Evolutionary conservation across 2,329 filamentous ascomycete species (phyloP), one percentile per base, ranked within the genome.

Genomic region (Fusarium guadeloupense): DNA sequence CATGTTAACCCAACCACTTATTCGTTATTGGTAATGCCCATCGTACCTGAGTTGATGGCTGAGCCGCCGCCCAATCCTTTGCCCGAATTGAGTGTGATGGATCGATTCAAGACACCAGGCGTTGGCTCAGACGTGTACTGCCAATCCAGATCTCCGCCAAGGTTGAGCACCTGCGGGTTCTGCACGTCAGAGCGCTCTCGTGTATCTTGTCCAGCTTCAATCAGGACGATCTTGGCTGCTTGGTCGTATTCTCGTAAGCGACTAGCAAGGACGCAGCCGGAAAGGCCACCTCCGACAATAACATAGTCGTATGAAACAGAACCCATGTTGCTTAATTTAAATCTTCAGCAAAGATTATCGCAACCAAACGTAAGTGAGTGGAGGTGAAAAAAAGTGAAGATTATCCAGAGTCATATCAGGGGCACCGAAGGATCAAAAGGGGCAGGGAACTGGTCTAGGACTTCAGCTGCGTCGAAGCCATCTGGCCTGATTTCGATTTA

Each of bases 11-110:
- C 26, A 42, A 38, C 14, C 9, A 3, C 5, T 6, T 2, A 16
- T 12, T 5, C 2, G 2, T 8, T 2, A 3, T 6, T 3, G 6
- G 13, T 1, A 2, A 14, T 13, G 1, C 12, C 25, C 4, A 3
- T 39, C 23, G 14, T 60, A 59, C 74, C 72, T 16, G 71, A 76
- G 52, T 82, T 81, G 33, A 78, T 77, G 4, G 73, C 71, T 1
- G 74, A 72, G 5, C 76, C 73, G 0, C 79, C 80, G 1, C 77
- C 75, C 5, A 82, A 69, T 3, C 72, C 75, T 46, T 78, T 81
- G 4, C 74, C 76, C 7, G 72, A 62, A 25, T 71, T 69, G 19
- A 72, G 56, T 6, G 54, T 53, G 35, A 74, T 52, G 5, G 47
- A 37, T 7, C 73, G 72, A 21, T 66, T 59, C 14, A 62, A 55